phyloP scores from a whole-genome alignment of 176 grass and related monocot species.

The Carex littledalei region DNA sequence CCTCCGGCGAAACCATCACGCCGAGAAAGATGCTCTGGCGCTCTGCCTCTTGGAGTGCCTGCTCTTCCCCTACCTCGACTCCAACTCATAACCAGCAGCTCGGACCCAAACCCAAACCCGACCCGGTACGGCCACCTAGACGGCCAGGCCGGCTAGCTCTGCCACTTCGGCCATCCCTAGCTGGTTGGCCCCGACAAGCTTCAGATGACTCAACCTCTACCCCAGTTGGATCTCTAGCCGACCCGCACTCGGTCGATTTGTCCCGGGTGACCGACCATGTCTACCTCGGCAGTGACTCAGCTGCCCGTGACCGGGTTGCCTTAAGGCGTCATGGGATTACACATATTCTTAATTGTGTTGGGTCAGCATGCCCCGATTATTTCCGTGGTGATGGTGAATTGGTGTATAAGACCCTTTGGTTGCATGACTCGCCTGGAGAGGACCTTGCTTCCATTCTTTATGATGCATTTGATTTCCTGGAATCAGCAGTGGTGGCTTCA shows the following conservation, averaged over 20 bases:
- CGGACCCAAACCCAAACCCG: neutral
- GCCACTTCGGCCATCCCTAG: slow-evolving; percentile 20
- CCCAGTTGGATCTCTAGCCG: neutral
- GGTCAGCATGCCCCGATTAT: slow-evolving; percentile 33
- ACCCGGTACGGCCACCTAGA: slow-evolving; percentile 14
- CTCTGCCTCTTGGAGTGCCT: slow-evolving; percentile 40
- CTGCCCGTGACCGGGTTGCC: slow-evolving; percentile 34
- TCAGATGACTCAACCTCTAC: slow-evolving; percentile 29
- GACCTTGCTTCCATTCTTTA: slow-evolving; percentile 43
- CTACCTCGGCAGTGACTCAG: slow-evolving; percentile 40
- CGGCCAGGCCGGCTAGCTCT: slow-evolving; percentile 27
- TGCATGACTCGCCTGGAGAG: slow-evolving; percentile 44
- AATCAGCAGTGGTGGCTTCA: slow-evolving; percentile 20
- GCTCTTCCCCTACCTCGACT: slow-evolving; percentile 21
- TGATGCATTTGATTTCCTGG: slow-evolving; percentile 50
- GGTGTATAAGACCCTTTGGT: slow-evolving; percentile 43
- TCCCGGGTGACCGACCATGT: slow-evolving; percentile 41
- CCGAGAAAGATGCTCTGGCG: slow-evolving; percentile 32
- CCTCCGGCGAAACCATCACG: slow-evolving; percentile 14
- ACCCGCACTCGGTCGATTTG: slow-evolving; percentile 13
- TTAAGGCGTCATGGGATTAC: slow-evolving; percentile 44
- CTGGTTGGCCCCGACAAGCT: slow-evolving; percentile 34
- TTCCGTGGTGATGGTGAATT: slow-evolving; percentile 33
- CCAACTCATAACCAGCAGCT: neutral
- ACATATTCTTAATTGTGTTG: slow-evolving; percentile 51